Conservation (phyloP, 2,329 filamentous ascomycete genomes). For the Sphaerulina vaccinii region DNA sequence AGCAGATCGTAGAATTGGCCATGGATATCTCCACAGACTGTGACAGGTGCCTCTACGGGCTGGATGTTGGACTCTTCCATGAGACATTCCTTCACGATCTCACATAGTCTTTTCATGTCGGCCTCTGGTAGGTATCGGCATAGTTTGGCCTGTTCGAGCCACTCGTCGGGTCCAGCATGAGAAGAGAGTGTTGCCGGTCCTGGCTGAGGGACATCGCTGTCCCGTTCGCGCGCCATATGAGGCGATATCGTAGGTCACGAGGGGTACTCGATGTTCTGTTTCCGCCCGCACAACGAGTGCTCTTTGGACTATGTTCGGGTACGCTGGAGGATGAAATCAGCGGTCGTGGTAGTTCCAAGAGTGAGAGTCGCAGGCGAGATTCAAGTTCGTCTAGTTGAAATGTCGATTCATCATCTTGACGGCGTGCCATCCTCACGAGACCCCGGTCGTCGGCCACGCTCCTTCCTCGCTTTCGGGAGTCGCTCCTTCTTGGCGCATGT, state of each 20-base stretch:
- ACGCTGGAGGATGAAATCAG: no score
- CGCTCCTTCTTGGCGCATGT: no score
- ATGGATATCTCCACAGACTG: conserved; percentile 96
- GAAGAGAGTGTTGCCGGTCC: conserved; percentile 82
- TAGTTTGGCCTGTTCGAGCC: conserved; percentile 93
- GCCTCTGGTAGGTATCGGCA: conserved; percentile 95
- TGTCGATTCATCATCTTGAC: no score
- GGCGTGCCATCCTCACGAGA: no score
- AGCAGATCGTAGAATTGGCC: conserved; percentile 98
- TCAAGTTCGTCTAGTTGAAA: no score
- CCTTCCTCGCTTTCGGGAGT: no score
- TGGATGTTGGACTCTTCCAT: conserved; percentile 99
- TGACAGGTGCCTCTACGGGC: conserved; percentile 94
- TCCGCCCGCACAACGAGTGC: no score
- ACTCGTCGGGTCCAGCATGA: conserved; percentile 87
- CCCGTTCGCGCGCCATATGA: conserved; percentile 49
- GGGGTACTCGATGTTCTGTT: no score
- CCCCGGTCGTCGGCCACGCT: no score
- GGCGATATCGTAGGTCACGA: background rate
- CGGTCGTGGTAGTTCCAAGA: no score
- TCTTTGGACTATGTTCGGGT: no score
- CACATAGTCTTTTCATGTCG: conserved; percentile 98
- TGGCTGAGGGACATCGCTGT: conserved; percentile 72
- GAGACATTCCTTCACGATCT: conserved; percentile 97
- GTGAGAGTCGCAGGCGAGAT: no score